A percentile compares a stretch with the other conserved stretches of the same genome.
Evolutionary conservation across 257 asterid genomes (phyloP).

Genomic region (Capsicum chinense): DNA sequence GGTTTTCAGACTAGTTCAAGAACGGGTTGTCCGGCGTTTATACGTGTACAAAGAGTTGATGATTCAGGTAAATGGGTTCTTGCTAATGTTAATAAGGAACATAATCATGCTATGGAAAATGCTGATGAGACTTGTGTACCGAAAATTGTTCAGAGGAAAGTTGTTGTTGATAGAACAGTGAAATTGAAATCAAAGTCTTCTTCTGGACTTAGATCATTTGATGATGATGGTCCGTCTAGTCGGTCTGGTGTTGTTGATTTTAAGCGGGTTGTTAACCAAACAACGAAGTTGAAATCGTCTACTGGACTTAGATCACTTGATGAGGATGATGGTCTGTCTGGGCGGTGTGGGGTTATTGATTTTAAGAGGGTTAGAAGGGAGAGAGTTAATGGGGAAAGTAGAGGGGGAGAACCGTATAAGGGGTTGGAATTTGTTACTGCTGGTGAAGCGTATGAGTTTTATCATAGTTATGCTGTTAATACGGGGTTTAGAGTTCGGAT

Average conservation of each 20-base stretch:
- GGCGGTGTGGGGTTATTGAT: conserved; percentile 55
- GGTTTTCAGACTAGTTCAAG: conserved; percentile 90
- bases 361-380: conserved; percentile 75
- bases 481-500: conserved; percentile 80
- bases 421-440: conserved; percentile 83
- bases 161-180: conserved; percentile 14
- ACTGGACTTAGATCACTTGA: conserved; percentile 84
- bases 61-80: conserved; percentile 93
- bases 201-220: conserved; percentile 79
- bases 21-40: conserved; percentile 93
- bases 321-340: conserved; percentile 70
- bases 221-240: conserved; percentile 68
- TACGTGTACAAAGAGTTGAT: conserved; percentile 78
- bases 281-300: too few species aligned
- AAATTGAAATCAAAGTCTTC: conserved; percentile 34
- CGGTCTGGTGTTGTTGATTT: conserved; percentile 42
- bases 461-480: conserved; percentile 63
- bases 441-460: conserved; percentile 82
- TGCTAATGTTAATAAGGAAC: conserved; percentile 81
- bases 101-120: conserved; percentile 75
- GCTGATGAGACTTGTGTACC: conserved; percentile 72
- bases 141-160: conserved; percentile 56
- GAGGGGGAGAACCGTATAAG: conserved; percentile 63
- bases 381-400: conserved; percentile 52
- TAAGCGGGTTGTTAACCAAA: conserved; percentile 43